Evolutionary conservation across 208 protist species (phyloP).

Genomic region (Zelonia costaricensis): DNA sequence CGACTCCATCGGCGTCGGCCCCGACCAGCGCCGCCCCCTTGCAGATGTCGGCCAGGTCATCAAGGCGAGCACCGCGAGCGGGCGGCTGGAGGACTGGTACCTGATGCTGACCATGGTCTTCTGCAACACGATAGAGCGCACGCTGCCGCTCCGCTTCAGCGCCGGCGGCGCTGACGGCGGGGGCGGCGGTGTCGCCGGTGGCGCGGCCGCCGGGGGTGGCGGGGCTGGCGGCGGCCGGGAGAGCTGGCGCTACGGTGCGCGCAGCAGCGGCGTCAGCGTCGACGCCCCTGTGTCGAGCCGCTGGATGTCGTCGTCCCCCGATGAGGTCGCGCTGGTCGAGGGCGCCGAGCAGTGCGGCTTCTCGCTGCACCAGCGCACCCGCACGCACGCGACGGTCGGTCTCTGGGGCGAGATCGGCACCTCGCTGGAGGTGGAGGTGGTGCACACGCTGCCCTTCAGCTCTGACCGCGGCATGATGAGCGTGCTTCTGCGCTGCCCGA

Average conservation of each 20-base stretch:
- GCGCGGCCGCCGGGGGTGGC: no score
- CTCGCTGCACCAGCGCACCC: constrained; percentile 42
- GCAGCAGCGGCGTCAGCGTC: constrained; percentile 1
- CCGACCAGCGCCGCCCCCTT: constrained; percentile 8
- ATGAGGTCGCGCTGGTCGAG: constrained; percentile 92
- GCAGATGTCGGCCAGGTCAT: constrained; percentile 3
- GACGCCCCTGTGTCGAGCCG: constrained; percentile 5
- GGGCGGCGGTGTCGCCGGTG: background rate
- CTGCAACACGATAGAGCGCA: constrained; percentile 70
- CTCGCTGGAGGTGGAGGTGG: constrained; percentile 29
- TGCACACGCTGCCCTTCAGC: constrained; percentile 74
- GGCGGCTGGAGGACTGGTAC: constrained; percentile 20
- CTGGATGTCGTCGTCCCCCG: constrained; percentile 90
- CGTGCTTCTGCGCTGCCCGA: constrained; percentile 48
- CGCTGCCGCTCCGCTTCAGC: constrained; percentile 13
- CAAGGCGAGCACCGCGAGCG: background rate
- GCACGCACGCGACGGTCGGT: constrained; percentile 24
- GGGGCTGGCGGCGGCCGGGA: no score
- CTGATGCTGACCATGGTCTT: constrained; percentile 60
- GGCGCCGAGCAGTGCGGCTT: constrained; percentile 76
- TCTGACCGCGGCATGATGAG: constrained; percentile 85
- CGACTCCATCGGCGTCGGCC: background rate
- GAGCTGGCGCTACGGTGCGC: constrained; percentile 5
- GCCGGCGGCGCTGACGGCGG: background rate
- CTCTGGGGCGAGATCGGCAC: constrained; percentile 21